Evolutionary conservation across 2,329 filamentous ascomycete species (phyloP).

Genomic region (Biscogniauxia mediterranea): DNA sequence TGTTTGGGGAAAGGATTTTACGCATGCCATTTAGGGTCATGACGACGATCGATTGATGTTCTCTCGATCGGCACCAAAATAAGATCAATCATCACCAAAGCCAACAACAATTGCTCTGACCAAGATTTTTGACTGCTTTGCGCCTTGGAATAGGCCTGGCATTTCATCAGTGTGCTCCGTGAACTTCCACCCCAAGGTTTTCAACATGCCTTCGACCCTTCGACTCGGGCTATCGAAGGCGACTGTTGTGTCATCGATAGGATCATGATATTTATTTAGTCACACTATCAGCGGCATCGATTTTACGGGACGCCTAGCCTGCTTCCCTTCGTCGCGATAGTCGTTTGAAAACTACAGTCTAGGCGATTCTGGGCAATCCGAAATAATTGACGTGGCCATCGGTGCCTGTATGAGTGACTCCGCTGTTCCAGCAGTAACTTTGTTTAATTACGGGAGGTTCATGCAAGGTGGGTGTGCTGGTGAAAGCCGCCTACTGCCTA

Average conservation of each 20-base stretch:
- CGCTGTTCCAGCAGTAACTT: not conserved
- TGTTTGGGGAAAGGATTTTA: constrained; percentile 26
- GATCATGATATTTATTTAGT: not conserved
- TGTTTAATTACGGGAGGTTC: not conserved
- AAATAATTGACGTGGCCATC: not conserved
- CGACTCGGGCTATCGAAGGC: not conserved
- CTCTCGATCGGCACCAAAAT: constrained; percentile 20
- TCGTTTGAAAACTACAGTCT: not conserved
- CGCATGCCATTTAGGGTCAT: constrained; percentile 26
- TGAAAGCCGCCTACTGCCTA: not conserved
- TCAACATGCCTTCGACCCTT: not conserved
- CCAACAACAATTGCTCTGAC: constrained; percentile 21
- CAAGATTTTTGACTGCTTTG: constrained; percentile 12
- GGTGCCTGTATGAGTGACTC: not conserved
- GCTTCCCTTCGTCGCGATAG: not conserved
- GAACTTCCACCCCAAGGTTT: constrained; percentile 9
- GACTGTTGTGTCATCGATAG: not conserved
- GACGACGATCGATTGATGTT: constrained; percentile 25
- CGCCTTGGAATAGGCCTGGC: constrained; percentile 7
- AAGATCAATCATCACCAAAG: constrained; percentile 25
- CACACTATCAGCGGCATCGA: not conserved
- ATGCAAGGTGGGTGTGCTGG: not conserved
- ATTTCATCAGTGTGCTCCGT: constrained; percentile 12
- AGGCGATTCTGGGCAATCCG: not conserved
- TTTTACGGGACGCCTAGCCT: not conserved